Evolutionary conservation across 768 basidiomycete species (phyloP), one percentile per base, ranked within the genome.

Genomic region (Trametes sanguinea): DNA sequence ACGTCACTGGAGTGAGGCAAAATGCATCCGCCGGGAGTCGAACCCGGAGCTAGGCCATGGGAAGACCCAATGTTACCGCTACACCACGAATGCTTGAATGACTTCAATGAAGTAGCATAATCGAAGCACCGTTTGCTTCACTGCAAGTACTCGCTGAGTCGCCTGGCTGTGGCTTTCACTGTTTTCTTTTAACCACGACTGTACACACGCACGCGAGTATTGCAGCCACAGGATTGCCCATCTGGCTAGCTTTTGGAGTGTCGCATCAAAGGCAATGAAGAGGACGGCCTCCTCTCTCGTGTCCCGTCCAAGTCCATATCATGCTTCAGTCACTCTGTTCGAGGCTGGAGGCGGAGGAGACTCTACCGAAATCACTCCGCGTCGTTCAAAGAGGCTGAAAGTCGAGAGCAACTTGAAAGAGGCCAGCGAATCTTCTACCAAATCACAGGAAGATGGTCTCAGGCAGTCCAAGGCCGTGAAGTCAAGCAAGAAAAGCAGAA

Each of bases 1-100:
- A 22, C 22, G 22, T 22, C 22, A 22, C 22, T 22, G 22, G 22
- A 22, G 22, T 22, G 22, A 22, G 22, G 22, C 22, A 22, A 37
- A 51, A 11, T 82, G 81, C 81, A 75, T 77, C 75, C 72, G 74
- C 81, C 79, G 81, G 81, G 81, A 82, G 77, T 82, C 81, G 81
- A 82, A 82, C 81, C 81, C 81, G 79, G 80, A 72, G 81, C 81
- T 81, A 80, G 80, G 79, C 79, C 79, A 81, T 89, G 88, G 87
- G 88, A 89, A 89, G 86, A 87, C 85, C 85, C 85, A 87, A 89
- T 88, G 88, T 89, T 88, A 88, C 87, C 87, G 83, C 76, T 89
- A 88, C 87, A 87, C 87, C 85, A 88, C 69, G 64, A 65, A 70
- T 71, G 75, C 74, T 57, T 57, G n/a, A 4, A 11, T 37, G 6